These are phyloP conservation scores for Euclidium syriacum DNA, from an alignment of 345 rosid genomes.

Conservation along the genomic window DNA sequence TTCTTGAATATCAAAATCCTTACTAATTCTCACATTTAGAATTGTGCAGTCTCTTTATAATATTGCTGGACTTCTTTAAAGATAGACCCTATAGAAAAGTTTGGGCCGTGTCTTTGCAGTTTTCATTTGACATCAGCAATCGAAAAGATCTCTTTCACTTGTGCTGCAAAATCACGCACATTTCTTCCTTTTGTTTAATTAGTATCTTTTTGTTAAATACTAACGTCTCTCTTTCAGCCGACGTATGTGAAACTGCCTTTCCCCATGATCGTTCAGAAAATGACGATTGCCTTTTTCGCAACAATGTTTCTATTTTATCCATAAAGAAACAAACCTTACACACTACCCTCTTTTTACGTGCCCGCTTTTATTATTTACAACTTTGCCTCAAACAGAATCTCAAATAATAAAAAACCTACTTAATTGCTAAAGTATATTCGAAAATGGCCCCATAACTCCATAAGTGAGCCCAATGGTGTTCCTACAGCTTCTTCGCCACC, in stretches of 20 bases:
- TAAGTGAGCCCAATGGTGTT: constrained; percentile 7
- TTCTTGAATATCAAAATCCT: too few species aligned
- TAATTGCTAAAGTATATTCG: background rate
- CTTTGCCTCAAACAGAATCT: background rate
- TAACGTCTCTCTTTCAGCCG: background rate
- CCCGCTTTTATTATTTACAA: constrained; percentile 1
- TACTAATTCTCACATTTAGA: too few species aligned
- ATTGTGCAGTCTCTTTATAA: too few species aligned
- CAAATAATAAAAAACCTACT: background rate
- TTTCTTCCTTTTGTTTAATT: too few species aligned
- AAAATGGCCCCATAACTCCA: background rate
- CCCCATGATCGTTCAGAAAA: background rate
- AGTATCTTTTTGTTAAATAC: too few species aligned
- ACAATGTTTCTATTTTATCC: background rate
- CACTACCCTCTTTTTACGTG: constrained; percentile 15
- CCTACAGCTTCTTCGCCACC: constrained; percentile 17
- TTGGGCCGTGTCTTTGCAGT: too few species aligned
- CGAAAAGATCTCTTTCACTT: too few species aligned
- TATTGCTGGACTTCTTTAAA: too few species aligned
- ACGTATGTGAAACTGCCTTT: background rate
- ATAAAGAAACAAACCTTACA: background rate
- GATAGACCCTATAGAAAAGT: too few species aligned
- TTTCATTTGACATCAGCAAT: too few species aligned
- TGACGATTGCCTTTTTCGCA: background rate
- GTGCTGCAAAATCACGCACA: too few species aligned